Conservation (phyloP, 2,329 filamentous ascomycete genomes). For the Myriosclerotinia duriaeana region DNA sequence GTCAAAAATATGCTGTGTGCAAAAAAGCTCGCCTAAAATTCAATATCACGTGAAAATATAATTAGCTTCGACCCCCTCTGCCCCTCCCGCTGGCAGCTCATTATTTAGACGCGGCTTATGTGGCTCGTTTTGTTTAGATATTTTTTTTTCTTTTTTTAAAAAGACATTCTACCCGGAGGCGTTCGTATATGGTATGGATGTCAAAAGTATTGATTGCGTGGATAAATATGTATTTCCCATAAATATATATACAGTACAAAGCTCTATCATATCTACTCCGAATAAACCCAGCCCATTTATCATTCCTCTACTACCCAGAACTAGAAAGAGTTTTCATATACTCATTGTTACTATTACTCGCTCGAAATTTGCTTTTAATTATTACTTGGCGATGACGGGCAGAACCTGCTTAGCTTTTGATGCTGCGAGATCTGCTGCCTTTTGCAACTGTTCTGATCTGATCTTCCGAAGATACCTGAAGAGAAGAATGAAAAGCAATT, state of each 20-base stretch:
- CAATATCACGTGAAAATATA: not conserved
- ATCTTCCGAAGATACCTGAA: conserved; percentile 77
- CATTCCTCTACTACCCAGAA: conserved; percentile 2
- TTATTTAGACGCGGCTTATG: not conserved
- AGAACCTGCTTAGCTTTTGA: conserved; percentile 52
- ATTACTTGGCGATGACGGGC: conserved; percentile 38
- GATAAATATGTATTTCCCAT: conserved; percentile 5
- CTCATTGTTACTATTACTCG: conserved; percentile 22
- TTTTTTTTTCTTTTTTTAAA: too few relatives aligned
- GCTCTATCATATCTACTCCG: conserved; percentile 14
- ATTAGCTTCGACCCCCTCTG: not conserved
- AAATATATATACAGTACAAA: conserved; percentile 21
- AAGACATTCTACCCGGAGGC: not conserved
- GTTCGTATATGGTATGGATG: not conserved
- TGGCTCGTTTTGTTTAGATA: not conserved
- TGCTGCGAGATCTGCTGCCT: conserved; percentile 62
- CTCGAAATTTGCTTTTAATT: not conserved
- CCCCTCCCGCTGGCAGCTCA: not conserved
- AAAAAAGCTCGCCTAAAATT: conserved; percentile 15
- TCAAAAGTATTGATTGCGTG: not conserved
- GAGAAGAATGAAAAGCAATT: conserved; percentile 81
- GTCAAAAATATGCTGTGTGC: not conserved
- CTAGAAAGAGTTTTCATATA: not conserved
- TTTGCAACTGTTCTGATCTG: conserved; percentile 67
- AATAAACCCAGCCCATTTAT: conserved; percentile 2